Evolutionary conservation across 2,329 filamentous ascomycete genomes (phyloP).

Genomic region (Neurospora crassa): DNA sequence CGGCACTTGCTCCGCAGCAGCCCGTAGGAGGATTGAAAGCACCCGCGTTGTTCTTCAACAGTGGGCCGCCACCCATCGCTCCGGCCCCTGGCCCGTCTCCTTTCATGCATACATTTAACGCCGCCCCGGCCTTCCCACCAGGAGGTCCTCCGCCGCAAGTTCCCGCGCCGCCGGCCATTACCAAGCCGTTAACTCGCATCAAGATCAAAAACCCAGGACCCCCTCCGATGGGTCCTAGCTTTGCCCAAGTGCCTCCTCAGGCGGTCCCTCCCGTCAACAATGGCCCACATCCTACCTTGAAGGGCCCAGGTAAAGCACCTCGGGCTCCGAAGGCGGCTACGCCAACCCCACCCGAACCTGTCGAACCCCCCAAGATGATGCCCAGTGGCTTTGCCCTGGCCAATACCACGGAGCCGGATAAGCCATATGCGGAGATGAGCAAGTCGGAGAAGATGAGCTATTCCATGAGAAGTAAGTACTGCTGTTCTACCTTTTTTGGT

Average conservation of each 20-base stretch:
- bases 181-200: constrained; percentile 20
- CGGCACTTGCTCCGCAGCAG: constrained; percentile 1
- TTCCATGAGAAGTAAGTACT: constrained; percentile 51
- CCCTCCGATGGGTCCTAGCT: not conserved
- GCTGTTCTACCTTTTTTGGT: not conserved
- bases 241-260: constrained; percentile 10
- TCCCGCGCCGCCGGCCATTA: constrained; percentile 13
- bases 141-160: constrained; percentile 10
- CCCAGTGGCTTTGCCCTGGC: constrained; percentile 1
- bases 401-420: constrained; percentile 22
- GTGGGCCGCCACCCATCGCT: constrained; percentile 1
- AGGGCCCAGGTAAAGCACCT: constrained; percentile 5
- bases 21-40: constrained; percentile 8
- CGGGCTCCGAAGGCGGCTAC: constrained; percentile 11
- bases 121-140: constrained; percentile 12
- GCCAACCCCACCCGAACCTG: constrained; percentile 2
- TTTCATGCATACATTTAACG: constrained; percentile 18
- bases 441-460: constrained; percentile 59
- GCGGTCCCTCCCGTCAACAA: constrained; percentile 12
- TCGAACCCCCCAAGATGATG: not conserved
- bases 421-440: constrained; percentile 52
- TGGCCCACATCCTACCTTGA: constrained; percentile 6
- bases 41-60: constrained; percentile 7
- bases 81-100: constrained; percentile 4
- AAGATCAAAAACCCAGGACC: constrained; percentile 4